A percentile compares a stretch with the other conserved stretches of the same genome.
Evolutionary conservation across 176 grass and related monocot species (phyloP).

Genomic region (Phoenix dactylifera): DNA sequence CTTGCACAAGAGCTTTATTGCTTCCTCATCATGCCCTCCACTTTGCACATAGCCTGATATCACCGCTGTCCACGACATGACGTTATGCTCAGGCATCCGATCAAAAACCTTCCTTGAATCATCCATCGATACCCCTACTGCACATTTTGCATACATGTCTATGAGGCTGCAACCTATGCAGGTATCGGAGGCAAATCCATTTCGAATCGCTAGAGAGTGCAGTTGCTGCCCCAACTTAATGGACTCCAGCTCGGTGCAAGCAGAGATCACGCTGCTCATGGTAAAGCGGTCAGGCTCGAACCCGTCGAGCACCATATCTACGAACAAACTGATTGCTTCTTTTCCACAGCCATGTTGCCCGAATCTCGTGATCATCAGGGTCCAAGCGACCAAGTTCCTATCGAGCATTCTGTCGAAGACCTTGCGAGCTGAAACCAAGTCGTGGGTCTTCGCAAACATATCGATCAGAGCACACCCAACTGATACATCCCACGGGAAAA

Average conservation of each 20-base stretch:
- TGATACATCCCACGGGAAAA: conserved; percentile 31
- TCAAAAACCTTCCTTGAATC: conserved; percentile 51
- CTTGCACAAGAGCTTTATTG: conserved; percentile 29
- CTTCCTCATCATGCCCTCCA: conserved; percentile 37
- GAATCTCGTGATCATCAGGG: conserved; percentile 62
- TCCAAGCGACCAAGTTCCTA: conserved; percentile 61
- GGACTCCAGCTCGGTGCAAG: conserved; percentile 47
- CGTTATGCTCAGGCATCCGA: conserved; percentile 33
- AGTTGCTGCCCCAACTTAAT: conserved; percentile 51
- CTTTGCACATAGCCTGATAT: conserved; percentile 71
- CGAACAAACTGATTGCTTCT: conserved; percentile 42
- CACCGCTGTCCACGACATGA: conserved; percentile 74
- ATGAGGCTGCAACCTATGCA: conserved; percentile 70
- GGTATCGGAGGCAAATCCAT: conserved; percentile 40
- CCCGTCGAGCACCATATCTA: conserved; percentile 45
- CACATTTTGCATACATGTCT: conserved; percentile 69
- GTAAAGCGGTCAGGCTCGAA: conserved; percentile 55
- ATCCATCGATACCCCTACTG: conserved; percentile 21
- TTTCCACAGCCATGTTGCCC: conserved; percentile 26
- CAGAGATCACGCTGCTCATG: conserved; percentile 60
- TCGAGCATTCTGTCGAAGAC: conserved; percentile 41
- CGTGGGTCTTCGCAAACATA: conserved; percentile 51
- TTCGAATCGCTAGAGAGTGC: conserved; percentile 54
- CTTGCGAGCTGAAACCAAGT: conserved; percentile 28
- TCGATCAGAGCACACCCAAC: conserved; percentile 67